phyloP scores from a whole-genome alignment of 1,139 yeast genomes.

The Dujonia santamariae region DNA sequence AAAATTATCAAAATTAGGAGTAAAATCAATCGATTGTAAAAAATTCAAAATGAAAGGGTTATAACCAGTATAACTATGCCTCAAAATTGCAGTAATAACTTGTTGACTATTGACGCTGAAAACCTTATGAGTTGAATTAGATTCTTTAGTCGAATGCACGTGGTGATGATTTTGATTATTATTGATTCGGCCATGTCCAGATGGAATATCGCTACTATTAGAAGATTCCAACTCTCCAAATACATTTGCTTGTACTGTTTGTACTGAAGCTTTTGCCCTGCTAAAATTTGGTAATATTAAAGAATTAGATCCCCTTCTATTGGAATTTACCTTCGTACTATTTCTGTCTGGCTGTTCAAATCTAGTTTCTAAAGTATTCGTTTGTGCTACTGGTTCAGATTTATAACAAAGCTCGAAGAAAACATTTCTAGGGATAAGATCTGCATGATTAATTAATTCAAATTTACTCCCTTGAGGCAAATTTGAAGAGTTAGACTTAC shows the following conservation, averaged over 20 bases:
- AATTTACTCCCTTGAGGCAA: slow-evolving; percentile 2
- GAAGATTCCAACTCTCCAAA: slow-evolving; percentile 55
- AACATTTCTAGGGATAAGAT: slow-evolving; percentile 52
- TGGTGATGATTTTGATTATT: slow-evolving; percentile 15
- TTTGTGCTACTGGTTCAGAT: slow-evolving; percentile 31
- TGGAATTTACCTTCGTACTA: background rate
- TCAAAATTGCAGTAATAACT: slow-evolving; percentile 36
- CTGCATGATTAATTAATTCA: slow-evolving; percentile 3
- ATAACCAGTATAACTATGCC: slow-evolving; percentile 63
- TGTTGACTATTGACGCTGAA: slow-evolving; percentile 33
- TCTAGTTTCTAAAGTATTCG: slow-evolving; percentile 14
- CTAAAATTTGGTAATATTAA: slow-evolving; percentile 33
- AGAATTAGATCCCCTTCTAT: slow-evolving; percentile 18
- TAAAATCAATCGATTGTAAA: slow-evolving; percentile 50
- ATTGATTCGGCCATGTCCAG: slow-evolving; percentile 1
- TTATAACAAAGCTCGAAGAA: slow-evolving; percentile 61
- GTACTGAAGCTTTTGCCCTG: slow-evolving; percentile 47
- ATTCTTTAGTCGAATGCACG: slow-evolving; percentile 13
- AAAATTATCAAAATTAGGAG: slow-evolving; percentile 57
- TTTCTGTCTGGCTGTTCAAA: background rate
- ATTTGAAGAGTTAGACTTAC: background rate
- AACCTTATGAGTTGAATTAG: slow-evolving; percentile 24
- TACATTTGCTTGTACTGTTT: slow-evolving; percentile 56
- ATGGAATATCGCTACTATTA: slow-evolving; percentile 10
- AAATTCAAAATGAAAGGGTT: slow-evolving; percentile 62